Conservation (phyloP, 495 filamentous ascomycete genomes). For the Aspergillus baeticus region DNA sequence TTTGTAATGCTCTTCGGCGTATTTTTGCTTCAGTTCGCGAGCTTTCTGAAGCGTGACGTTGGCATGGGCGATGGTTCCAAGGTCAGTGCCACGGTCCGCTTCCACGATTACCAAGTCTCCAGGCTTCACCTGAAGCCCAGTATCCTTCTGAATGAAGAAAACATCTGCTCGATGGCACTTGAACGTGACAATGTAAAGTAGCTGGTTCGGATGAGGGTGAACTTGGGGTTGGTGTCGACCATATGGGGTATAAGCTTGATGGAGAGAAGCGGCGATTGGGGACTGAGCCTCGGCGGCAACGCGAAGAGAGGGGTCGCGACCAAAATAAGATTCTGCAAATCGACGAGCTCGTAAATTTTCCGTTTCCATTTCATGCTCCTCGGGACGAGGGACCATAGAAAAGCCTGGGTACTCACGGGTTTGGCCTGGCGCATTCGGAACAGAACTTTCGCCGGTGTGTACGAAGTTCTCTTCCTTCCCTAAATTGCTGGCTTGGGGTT, state of each 20-base stretch:
- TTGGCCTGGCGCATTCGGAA: constrained; percentile 33
- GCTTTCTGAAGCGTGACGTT: constrained; percentile 82
- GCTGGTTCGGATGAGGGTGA: constrained; percentile 75
- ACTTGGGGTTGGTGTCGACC: constrained; percentile 58
- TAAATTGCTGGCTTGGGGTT: constrained; percentile 39
- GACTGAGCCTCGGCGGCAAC: constrained; percentile 33
- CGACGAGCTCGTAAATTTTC: constrained; percentile 45
- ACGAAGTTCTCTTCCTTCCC: constrained; percentile 42
- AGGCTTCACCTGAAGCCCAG: constrained; percentile 81
- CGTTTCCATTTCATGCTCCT: constrained; percentile 38
- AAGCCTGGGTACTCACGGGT: constrained; percentile 45
- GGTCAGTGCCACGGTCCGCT: constrained; percentile 91
- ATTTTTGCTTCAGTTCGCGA: constrained; percentile 83
- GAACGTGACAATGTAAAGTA: constrained; percentile 92
- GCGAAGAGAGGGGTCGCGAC: constrained; percentile 43
- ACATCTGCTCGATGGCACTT: constrained; percentile 93
- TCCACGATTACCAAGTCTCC: constrained; percentile 97
- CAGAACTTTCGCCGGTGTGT: constrained; percentile 33
- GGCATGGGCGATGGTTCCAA: constrained; percentile 86
- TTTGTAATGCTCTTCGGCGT: constrained; percentile 88
- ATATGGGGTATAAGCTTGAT: constrained; percentile 54
- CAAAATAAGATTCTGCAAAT: constrained; percentile 51
- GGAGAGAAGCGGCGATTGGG: constrained; percentile 42
- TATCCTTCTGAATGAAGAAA: constrained; percentile 94
- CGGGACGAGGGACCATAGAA: constrained; percentile 30